phyloP scores from a whole-genome alignment of 2,329 filamentous ascomycete species.

The Sarocladium kiliense region DNA sequence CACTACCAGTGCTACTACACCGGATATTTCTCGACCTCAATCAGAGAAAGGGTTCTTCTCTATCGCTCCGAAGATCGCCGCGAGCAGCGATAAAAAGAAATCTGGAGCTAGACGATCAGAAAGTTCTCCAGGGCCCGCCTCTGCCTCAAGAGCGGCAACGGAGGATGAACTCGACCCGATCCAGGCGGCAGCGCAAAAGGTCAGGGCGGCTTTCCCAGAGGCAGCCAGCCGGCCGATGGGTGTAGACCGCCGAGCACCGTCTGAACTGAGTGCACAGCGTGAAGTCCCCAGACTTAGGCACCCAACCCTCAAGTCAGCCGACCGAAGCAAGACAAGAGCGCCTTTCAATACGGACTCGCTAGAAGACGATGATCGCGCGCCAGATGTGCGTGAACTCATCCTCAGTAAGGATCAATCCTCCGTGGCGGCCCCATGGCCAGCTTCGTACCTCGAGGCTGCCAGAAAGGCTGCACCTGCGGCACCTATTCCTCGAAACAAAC shows the following conservation, averaged over 20 bases:
- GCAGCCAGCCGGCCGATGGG: slow-evolving; percentile 15
- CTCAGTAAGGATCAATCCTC: slow-evolving; percentile 17
- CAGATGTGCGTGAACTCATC: slow-evolving; percentile 9
- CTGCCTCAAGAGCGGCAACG: slow-evolving; percentile 8
- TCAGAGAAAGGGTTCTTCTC: slow-evolving; percentile 30
- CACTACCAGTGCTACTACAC: slow-evolving; percentile 33
- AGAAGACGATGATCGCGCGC: not conserved
- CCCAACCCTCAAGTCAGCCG: slow-evolving; percentile 28
- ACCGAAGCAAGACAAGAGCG: slow-evolving; percentile 17
- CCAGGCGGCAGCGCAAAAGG: slow-evolving; percentile 24
- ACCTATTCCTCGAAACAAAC: slow-evolving; percentile 12
- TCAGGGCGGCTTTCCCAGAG: slow-evolving; percentile 25
- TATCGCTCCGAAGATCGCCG: not conserved
- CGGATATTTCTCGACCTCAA: slow-evolving; percentile 33
- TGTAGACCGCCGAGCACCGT: slow-evolving; percentile 13
- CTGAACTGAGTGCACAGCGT: slow-evolving; percentile 15
- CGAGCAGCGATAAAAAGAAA: not conserved
- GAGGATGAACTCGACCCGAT: slow-evolving; percentile 21
- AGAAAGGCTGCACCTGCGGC: slow-evolving; percentile 13
- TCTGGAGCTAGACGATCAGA: not conserved
- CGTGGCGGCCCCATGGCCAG: slow-evolving; percentile 12
- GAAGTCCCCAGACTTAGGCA: slow-evolving; percentile 26
- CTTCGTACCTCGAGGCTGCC: slow-evolving; percentile 18
- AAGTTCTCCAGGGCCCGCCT: not conserved
- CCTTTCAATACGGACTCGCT: not conserved